Percentiles rank a stretch among this genome's conserved stretches.
Conservation (phyloP, 1,284 basidiomycete genomes). For the Rhodotorula sp. region DNA sequence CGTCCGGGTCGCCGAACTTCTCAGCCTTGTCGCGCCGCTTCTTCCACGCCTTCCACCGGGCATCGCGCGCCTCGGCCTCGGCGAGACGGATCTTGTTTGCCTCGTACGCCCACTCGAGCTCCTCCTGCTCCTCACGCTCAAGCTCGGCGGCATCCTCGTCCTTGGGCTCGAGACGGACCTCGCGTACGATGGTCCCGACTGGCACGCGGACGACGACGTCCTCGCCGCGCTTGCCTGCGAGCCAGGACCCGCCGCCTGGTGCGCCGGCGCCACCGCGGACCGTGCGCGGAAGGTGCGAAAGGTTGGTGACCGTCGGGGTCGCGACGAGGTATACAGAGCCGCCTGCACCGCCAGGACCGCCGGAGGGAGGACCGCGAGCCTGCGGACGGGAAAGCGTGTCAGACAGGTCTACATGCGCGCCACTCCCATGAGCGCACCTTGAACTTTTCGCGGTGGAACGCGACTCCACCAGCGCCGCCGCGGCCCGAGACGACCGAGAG, state of each 20-base stretch:
- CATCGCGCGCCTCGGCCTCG: conserved; percentile 40
- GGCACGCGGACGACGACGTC: conserved; percentile 79
- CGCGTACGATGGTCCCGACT: conserved; percentile 78
- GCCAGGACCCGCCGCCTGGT: conserved; percentile 78
- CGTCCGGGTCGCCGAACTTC: conserved; percentile 24
- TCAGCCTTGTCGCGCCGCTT: conserved; percentile 27
- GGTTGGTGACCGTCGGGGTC: conserved; percentile 70
- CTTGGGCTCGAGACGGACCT: conserved; percentile 58
- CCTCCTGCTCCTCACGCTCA: conserved; percentile 60
- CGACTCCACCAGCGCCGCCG: conserved; percentile 33
- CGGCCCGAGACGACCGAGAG: conserved; percentile 25
- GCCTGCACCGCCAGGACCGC: conserved; percentile 84
- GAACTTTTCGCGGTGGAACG: conserved; percentile 41
- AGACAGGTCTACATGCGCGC: background rate
- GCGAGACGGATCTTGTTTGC: conserved; percentile 35
- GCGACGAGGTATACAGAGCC: conserved; percentile 82
- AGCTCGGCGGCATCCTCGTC: conserved; percentile 62
- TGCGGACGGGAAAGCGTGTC: background rate
- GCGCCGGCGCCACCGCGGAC: conserved; percentile 68
- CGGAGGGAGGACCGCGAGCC: conserved; percentile 81
- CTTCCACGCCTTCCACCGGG: conserved; percentile 40
- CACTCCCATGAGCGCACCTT: conserved; percentile 70
- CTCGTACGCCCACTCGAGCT: conserved; percentile 60
- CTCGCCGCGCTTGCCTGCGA: conserved; percentile 71
- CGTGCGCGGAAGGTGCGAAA: conserved; percentile 69